Evolutionary conservation across 2,329 filamentous ascomycete genomes (phyloP).

Genomic region (Paecilomyces dactylethromorphus): DNA sequence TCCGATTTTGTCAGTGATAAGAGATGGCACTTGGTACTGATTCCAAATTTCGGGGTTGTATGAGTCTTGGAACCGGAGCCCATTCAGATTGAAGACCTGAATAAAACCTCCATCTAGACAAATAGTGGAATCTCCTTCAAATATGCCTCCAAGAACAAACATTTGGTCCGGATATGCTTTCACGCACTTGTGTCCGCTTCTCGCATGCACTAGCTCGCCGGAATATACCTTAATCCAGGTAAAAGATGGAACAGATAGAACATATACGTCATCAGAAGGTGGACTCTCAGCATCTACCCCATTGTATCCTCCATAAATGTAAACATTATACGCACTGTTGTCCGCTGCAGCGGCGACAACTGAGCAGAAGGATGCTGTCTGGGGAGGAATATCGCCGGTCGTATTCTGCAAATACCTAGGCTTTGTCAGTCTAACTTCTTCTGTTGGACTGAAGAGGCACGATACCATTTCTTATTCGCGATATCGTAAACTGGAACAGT

Average conservation of each 20-base stretch:
- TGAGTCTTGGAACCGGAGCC: conserved; percentile 20
- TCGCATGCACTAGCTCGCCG: conserved; percentile 14
- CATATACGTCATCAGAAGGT: conserved; percentile 27
- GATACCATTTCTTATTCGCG: conserved; percentile 18
- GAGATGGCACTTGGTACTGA: conserved; percentile 22
- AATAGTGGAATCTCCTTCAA: conserved; percentile 3
- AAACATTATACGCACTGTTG: conserved; percentile 28
- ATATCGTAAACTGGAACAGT: conserved; percentile 33
- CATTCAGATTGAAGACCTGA: conserved; percentile 40
- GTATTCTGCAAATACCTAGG: conserved; percentile 37
- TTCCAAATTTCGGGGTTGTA: conserved; percentile 25
- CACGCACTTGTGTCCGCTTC: conserved; percentile 26
- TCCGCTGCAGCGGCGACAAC: conserved; percentile 33
- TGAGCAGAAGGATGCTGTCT: conserved; percentile 34
- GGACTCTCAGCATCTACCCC: conserved; percentile 8
- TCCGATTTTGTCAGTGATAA: conserved; percentile 26
- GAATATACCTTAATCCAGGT: conserved; percentile 22
- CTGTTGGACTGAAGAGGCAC: background rate
- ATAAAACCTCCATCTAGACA: conserved; percentile 51
- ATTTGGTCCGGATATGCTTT: conserved; percentile 44
- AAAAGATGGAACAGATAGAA: conserved; percentile 29
- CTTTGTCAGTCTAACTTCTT: conserved; percentile 2
- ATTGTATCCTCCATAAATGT: conserved; percentile 30
- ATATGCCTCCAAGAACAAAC: conserved; percentile 31
- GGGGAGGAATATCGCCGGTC: conserved; percentile 28